Evolutionary conservation across 495 filamentous ascomycete genomes (phyloP).

Genomic region (Usnea hakonensis): DNA sequence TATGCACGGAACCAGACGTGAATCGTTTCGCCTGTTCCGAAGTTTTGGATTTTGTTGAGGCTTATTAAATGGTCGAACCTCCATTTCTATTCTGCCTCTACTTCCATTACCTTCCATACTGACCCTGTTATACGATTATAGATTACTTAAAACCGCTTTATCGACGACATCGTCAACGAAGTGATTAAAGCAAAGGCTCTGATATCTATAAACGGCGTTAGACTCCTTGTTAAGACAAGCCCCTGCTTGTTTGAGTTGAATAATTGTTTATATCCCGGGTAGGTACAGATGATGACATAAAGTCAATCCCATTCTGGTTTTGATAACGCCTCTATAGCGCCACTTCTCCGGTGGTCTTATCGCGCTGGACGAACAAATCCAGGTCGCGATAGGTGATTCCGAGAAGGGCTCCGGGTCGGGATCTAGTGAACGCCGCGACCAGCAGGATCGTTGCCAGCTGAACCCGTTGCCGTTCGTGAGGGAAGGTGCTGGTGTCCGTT

Average conservation of each 20-base stretch:
- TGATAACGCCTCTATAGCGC: background rate
- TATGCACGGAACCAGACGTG: too few relatives aligned
- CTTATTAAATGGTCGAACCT: too few relatives aligned
- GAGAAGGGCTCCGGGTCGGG: conserved; percentile 7
- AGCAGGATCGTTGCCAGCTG: conserved; percentile 12
- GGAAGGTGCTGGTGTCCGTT: too few relatives aligned
- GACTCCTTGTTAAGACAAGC: conserved; percentile 4
- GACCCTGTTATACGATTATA: too few relatives aligned
- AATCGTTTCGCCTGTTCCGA: too few relatives aligned
- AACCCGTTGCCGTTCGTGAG: too few relatives aligned
- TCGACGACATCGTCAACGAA: too few relatives aligned
- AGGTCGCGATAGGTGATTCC: conserved; percentile 13
- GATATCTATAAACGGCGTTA: conserved; percentile 39
- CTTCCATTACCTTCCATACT: too few relatives aligned
- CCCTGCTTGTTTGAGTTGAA: background rate
- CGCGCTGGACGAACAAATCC: conserved; percentile 11
- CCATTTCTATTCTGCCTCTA: too few relatives aligned
- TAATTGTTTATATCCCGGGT: conserved; percentile 1
- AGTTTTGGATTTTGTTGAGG: too few relatives aligned
- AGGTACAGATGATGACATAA: conserved; percentile 5
- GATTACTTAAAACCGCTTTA: too few relatives aligned
- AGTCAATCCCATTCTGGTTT: conserved; percentile 1
- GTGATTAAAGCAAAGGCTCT: too few relatives aligned
- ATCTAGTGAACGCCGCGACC: conserved; percentile 12
- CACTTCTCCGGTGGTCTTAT: conserved; percentile 9